A percentile compares a stretch with the other conserved stretches of the same genome.
These are phyloP conservation scores for Penicillium manginii DNA, from an alignment of 495 filamentous ascomycete species.

Conservation along the genomic window DNA sequence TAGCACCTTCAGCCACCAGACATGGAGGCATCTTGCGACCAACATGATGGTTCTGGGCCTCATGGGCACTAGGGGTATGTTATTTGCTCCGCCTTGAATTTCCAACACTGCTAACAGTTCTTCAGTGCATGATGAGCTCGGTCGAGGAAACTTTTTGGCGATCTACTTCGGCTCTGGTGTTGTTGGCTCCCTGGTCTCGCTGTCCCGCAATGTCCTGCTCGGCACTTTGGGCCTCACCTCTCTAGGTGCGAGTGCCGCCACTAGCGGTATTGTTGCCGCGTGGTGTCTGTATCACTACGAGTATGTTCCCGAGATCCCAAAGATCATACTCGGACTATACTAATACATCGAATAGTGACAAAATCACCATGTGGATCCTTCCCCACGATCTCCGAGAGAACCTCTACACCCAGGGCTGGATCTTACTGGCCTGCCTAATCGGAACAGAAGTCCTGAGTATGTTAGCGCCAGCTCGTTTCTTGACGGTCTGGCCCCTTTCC, in stretches of 20 bases:
- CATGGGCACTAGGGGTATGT: constrained; percentile 59
- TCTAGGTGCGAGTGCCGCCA: constrained; percentile 76
- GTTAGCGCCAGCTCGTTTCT: constrained; percentile 28
- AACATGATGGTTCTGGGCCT: constrained; percentile 71
- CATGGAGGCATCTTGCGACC: constrained; percentile 60
- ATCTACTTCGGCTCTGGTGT: constrained; percentile 73
- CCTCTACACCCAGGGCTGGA: constrained; percentile 40
- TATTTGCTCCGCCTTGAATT: background rate
- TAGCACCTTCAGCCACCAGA: constrained; percentile 79
- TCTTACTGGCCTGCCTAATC: constrained; percentile 42
- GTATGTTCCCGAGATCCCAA: constrained; percentile 30
- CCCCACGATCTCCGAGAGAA: constrained; percentile 40
- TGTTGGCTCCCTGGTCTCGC: constrained; percentile 64
- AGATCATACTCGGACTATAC: background rate
- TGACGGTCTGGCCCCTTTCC: constrained; percentile 28
- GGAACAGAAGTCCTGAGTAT: constrained; percentile 43
- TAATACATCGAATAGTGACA: constrained; percentile 34
- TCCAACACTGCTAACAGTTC: background rate
- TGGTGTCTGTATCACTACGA: constrained; percentile 68
- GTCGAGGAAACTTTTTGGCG: constrained; percentile 80
- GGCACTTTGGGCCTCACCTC: constrained; percentile 52
- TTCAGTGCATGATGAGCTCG: constrained; percentile 83
- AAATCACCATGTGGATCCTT: constrained; percentile 47
- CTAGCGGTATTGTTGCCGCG: constrained; percentile 68
- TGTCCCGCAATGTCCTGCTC: constrained; percentile 61